These are phyloP conservation scores for Cryptococcus depauperatus DNA, from an alignment of 1,284 basidiomycete genomes.

Conservation along the genomic window DNA sequence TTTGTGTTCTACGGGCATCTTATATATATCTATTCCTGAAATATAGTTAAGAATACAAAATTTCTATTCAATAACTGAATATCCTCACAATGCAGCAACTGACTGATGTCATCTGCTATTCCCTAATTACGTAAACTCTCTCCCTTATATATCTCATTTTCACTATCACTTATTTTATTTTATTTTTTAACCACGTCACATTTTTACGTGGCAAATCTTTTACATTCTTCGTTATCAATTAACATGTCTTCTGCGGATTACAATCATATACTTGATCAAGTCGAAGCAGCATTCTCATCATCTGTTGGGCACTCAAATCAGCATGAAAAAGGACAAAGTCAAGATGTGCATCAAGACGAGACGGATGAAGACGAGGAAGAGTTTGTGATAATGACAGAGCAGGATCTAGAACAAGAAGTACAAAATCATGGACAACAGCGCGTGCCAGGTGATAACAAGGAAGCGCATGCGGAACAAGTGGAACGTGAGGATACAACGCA, in stretches of 20 bases:
- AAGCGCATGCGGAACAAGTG: too few species aligned
- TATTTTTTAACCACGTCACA: conserved; percentile 7
- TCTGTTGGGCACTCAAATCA: neutral
- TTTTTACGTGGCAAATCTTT: neutral
- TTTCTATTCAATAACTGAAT: too few species aligned
- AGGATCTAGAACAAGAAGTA: conserved; percentile 3
- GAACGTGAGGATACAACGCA: too few species aligned
- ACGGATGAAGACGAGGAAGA: neutral
- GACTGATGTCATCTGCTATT: neutral
- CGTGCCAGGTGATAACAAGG: too few species aligned
- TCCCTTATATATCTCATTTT: too few species aligned
- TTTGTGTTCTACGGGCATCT: too few species aligned
- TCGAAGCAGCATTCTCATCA: conserved; percentile 8
- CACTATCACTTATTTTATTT: neutral
- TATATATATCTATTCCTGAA: too few species aligned
- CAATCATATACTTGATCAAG: conserved; percentile 7
- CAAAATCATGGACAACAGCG: conserved; percentile 3
- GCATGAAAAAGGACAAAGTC: too few species aligned
- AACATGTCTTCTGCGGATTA: conserved; percentile 10
- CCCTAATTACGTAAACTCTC: conserved; percentile 4
- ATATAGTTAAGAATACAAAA: neutral
- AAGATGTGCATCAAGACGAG: neutral
- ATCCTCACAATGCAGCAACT: neutral
- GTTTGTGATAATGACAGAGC: conserved; percentile 3
- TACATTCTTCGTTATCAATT: conserved; percentile 10